These are phyloP conservation scores for Trebouxia sp. DNA, from an alignment of 139 green algal genomes.

Conservation along the genomic window DNA sequence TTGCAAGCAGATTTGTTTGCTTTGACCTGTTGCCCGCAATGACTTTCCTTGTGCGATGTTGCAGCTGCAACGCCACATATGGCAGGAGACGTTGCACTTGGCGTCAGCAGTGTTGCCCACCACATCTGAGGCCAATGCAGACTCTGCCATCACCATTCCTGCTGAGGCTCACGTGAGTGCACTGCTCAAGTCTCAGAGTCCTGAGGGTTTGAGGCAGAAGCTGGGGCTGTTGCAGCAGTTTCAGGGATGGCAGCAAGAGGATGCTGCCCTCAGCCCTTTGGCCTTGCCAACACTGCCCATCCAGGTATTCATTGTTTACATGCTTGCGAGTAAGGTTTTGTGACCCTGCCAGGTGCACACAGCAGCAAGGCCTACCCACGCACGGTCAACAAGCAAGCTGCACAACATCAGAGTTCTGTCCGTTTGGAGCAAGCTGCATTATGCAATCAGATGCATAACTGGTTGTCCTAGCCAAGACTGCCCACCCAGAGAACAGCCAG, in stretches of 20 bases:
- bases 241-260: background rate
- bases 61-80: conserved; percentile 16
- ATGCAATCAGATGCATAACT: too few relatives aligned
- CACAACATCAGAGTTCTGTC: too few relatives aligned
- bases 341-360: too few relatives aligned
- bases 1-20: too few relatives aligned
- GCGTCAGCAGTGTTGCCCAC: background rate
- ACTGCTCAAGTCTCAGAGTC: background rate
- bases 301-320: too few relatives aligned
- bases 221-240: conserved; percentile 8
- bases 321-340: too few relatives aligned
- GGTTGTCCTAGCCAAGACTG: too few relatives aligned
- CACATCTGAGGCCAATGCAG: background rate
- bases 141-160: background rate
- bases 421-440: too few relatives aligned
- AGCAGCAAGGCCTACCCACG: too few relatives aligned
- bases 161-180: background rate
- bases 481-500: too few relatives aligned
- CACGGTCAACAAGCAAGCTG: too few relatives aligned
- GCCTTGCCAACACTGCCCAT: background rate
- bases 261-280: background rate
- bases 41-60: background rate
- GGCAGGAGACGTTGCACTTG: background rate
- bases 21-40: background rate
- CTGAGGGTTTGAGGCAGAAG: background rate